These are phyloP conservation scores for Boletus tomentosulus DNA, from an alignment of 768 basidiomycete genomes.

Conservation along the genomic window DNA sequence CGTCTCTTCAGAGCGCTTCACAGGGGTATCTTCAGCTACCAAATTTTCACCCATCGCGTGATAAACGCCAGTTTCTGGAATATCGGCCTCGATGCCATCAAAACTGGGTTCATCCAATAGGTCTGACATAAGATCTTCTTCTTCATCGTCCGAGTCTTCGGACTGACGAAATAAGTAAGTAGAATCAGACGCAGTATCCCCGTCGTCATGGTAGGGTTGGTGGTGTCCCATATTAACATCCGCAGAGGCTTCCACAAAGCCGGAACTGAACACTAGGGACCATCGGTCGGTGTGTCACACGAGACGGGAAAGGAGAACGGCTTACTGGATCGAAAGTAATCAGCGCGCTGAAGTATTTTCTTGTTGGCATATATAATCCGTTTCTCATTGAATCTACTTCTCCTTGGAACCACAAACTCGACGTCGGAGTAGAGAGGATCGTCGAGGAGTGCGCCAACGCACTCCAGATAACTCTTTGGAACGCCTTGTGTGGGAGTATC, in stretches of 20 bases:
- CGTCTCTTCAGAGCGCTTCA: constrained; percentile 2
- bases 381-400: constrained; percentile 34
- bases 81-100: constrained; percentile 26
- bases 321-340: constrained; percentile 76
- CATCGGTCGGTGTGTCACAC: not conserved
- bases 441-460: constrained; percentile 71
- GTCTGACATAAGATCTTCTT: constrained; percentile 40
- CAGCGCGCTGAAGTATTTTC: constrained; percentile 62
- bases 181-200: constrained; percentile 51
- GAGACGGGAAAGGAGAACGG: not conserved
- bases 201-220: constrained; percentile 30
- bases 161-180: constrained; percentile 33
- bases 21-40: constrained; percentile 4
- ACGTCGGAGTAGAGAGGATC: constrained; percentile 85
- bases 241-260: constrained; percentile 56
- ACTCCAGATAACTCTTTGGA: constrained; percentile 62
- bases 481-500: constrained; percentile 48
- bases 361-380: constrained; percentile 64
- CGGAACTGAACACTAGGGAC: constrained; percentile 63
- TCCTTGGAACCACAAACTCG: constrained; percentile 66
- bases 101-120: constrained; percentile 32
- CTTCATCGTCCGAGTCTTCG: constrained; percentile 52
- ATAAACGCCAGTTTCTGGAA: constrained; percentile 5
- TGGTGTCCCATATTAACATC: constrained; percentile 26
- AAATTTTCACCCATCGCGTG: not conserved